These are phyloP conservation scores for Boeremia exigua DNA, from an alignment of 2,329 filamentous ascomycete species.

Conservation along the genomic window DNA sequence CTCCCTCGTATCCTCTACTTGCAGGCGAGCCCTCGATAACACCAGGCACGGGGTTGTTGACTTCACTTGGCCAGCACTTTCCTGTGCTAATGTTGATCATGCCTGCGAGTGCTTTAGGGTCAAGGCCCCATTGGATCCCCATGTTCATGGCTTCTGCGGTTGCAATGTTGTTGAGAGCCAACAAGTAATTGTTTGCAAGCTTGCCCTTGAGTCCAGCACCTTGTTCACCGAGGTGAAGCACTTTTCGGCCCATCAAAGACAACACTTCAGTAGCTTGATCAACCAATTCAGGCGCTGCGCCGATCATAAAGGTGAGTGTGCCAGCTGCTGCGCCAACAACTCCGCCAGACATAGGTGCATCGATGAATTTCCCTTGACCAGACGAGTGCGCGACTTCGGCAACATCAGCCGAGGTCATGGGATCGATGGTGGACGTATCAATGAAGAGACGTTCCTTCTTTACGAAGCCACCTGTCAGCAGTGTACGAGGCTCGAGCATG, in stretches of 20 bases:
- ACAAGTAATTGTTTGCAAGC: constrained; percentile 94
- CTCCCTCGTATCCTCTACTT: constrained; percentile 68
- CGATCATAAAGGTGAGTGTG: constrained; percentile 95
- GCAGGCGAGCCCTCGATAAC: constrained; percentile 80
- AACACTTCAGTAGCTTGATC: constrained; percentile 72
- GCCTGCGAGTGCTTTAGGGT: constrained; percentile 72
- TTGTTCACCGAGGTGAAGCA: constrained; percentile 84
- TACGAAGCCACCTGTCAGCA: constrained; percentile 56
- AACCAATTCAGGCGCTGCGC: constrained; percentile 67
- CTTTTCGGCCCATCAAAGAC: constrained; percentile 81
- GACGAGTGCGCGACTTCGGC: constrained; percentile 72
- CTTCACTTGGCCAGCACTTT: constrained; percentile 92
- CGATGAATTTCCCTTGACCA: constrained; percentile 78
- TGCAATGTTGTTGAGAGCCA: constrained; percentile 89
- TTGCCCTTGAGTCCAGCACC: constrained; percentile 89
- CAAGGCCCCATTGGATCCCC: constrained; percentile 67
- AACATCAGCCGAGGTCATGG: constrained; percentile 79
- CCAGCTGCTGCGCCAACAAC: constrained; percentile 89
- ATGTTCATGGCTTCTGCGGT: constrained; percentile 72
- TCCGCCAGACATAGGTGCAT: constrained; percentile 96
- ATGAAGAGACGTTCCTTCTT: constrained; percentile 79
- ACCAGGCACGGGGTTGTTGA: constrained; percentile 93
- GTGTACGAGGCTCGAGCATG: constrained; percentile 68
- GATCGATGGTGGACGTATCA: constrained; percentile 96
- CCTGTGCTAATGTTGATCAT: constrained; percentile 95